A percentile compares a stretch with the other conserved stretches of the same genome.
Evolutionary conservation across 208 protist species (phyloP).

Genomic region (Porcisia hertigi): DNA sequence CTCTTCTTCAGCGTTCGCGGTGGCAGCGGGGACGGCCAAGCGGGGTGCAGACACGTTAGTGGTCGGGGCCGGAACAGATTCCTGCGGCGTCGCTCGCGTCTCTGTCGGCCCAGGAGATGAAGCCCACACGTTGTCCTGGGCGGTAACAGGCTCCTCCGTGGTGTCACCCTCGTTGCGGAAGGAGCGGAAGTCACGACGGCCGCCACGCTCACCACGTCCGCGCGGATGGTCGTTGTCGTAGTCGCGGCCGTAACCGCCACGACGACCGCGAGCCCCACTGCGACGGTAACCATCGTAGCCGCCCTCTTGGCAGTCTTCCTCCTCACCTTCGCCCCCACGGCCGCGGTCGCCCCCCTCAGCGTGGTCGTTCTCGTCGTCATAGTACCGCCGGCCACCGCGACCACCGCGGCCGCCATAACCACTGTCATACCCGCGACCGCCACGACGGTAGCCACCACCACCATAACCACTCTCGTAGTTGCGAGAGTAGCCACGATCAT

Average conservation of each 20-base stretch:
- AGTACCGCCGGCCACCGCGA: constrained; percentile 22
- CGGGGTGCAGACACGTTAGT: background rate
- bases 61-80: constrained; percentile 6
- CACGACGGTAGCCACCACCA: constrained; percentile 30
- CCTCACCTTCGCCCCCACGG: constrained; percentile 10
- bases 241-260: constrained; percentile 23
- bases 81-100: constrained; percentile 1
- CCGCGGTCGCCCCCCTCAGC: constrained; percentile 14
- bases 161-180: constrained; percentile 26
- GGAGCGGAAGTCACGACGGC: constrained; percentile 25
- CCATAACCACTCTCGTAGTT: constrained; percentile 26
- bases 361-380: constrained; percentile 19
- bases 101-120: constrained; percentile 12
- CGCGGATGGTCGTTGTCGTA: constrained; percentile 21
- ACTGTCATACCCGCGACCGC: constrained; percentile 22
- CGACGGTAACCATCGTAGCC: constrained; percentile 10
- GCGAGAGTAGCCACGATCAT: constrained; percentile 16
- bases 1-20: background rate
- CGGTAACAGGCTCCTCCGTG: background rate
- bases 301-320: background rate
- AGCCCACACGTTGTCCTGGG: constrained; percentile 26
- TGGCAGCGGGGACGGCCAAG: background rate
- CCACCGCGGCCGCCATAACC: constrained; percentile 28
- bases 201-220: constrained; percentile 18
- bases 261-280: constrained; percentile 7